These are phyloP conservation scores for Myxozyma vanderwaltii DNA, from an alignment of 805 yeast species.

Conservation along the genomic window DNA sequence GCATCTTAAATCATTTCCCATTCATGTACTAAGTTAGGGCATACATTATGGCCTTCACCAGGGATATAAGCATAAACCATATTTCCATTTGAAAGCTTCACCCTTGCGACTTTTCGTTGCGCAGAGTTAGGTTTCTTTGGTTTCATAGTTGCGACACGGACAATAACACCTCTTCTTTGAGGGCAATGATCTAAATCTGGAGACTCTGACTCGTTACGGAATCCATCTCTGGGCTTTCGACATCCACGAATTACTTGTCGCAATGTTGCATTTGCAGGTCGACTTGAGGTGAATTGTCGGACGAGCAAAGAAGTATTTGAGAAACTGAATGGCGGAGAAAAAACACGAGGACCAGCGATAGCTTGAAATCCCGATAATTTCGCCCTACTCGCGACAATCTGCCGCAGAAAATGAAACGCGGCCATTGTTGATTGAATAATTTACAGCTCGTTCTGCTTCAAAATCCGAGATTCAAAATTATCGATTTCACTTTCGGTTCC, in stretches of 20 bases:
- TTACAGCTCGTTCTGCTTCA: no score
- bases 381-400: background rate
- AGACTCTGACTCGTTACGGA: constrained; percentile 54
- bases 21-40: background rate
- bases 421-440: background rate
- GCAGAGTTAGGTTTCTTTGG: constrained; percentile 99
- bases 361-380: no score
- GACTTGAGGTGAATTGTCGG: constrained; percentile 16
- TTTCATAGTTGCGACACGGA: constrained; percentile 90
- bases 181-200: constrained; percentile 87
- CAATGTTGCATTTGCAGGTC: constrained; percentile 55
- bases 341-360: background rate
- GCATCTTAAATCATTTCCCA: background rate
- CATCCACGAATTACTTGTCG: constrained; percentile 77
- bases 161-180: constrained; percentile 87
- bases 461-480: no score
- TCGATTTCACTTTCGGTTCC: background rate
- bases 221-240: constrained; percentile 51
- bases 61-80: constrained; percentile 91
- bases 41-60: constrained; percentile 92
- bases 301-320: background rate
- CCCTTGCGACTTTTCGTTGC: constrained; percentile 95
- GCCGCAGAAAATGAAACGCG: constrained; percentile 1
- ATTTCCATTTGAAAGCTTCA: constrained; percentile 85
- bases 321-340: background rate